Evolutionary conservation across 129 eudicot species (phyloP).

Genomic region (Centella asiatica): DNA sequence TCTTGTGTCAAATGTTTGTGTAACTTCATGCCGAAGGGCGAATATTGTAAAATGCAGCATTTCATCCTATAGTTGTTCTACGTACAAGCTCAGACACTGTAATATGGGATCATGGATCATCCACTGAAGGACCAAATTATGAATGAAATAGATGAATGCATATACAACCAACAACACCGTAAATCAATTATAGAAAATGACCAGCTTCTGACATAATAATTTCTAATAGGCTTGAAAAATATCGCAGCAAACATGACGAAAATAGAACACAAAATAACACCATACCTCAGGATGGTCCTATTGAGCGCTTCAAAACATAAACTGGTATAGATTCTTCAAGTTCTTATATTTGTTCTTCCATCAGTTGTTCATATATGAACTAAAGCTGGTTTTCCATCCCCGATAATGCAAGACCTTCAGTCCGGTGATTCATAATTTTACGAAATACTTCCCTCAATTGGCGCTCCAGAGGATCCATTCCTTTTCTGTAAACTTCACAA

Average conservation of each 20-base stretch:
- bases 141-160: not conserved
- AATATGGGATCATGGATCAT: not conserved
- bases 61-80: too few species aligned
- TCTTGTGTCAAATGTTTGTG: not conserved
- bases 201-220: not conserved
- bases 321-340: not conserved
- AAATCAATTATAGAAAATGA: not conserved
- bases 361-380: not conserved
- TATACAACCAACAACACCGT: not conserved
- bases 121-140: not conserved
- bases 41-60: not conserved
- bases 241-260: not conserved
- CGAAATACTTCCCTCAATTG: slow-evolving; percentile 59
- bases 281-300: slow-evolving; percentile 2
- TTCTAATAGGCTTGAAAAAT: not conserved
- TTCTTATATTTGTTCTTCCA: slow-evolving; percentile 9
- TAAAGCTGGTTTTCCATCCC: slow-evolving; percentile 25
- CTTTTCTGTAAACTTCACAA: slow-evolving; percentile 37
- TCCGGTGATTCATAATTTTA: slow-evolving; percentile 58
- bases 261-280: not conserved
- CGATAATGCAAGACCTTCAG: slow-evolving; percentile 53
- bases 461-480: slow-evolving; percentile 57
- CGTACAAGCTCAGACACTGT: too few species aligned
- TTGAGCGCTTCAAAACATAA: slow-evolving; percentile 9
- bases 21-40: not conserved